Evolutionary conservation across 108 stramenopile genomes (phyloP), one percentile per base, ranked within the genome.

Genomic region (Pseudonitzschia pungens): DNA sequence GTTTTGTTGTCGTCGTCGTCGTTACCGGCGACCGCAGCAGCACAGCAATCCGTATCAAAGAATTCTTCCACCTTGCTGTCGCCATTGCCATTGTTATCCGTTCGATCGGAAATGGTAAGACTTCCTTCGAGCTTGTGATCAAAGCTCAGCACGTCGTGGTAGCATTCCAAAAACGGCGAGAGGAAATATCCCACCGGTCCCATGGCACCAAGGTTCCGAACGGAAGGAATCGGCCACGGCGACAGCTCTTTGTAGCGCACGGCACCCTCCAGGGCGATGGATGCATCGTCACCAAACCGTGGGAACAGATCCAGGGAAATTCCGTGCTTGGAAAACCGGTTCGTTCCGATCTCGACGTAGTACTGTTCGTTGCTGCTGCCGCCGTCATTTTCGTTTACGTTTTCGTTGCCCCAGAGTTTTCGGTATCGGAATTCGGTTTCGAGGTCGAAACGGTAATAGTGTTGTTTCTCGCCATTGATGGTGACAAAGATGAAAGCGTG

Each of bases 381-480:
- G 45, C 16, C 5, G 40, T 0, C 31, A 36, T 21, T 21, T 51
- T 51, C 50, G 16, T 51, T n/a, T 51, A 8, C 50, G 16, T 51
- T n/a, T n/a, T n/a, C 50, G 29, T 3, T 12, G 29, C 0, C 6
- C 24, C 28, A 7, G 28, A 0, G 29, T 22, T 22, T 22, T 4
- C 0, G n/a, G 29, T 40, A 62, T 31, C 29, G 14, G n/a, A 62
- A 33, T 40, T 62, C 60, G 32, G 33, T 62, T 0, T 62, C 60
- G 18, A 62, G 60, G 20, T 62, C 36, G n/a, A 62, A 62, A 14
- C 60, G 60, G 29, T 62, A 62, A 18, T 62, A 62, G 36, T 62
- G 60, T 40, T 62, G 60, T 62, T 62, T 41, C 36, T 62, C 60
- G 60, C 60, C 60, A 40, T 62, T 62, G 36, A 62, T 40, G 32